Base-by-base conservation (phyloP, 306 rosid genomes). In the Aeschynomene evenia region DNA sequence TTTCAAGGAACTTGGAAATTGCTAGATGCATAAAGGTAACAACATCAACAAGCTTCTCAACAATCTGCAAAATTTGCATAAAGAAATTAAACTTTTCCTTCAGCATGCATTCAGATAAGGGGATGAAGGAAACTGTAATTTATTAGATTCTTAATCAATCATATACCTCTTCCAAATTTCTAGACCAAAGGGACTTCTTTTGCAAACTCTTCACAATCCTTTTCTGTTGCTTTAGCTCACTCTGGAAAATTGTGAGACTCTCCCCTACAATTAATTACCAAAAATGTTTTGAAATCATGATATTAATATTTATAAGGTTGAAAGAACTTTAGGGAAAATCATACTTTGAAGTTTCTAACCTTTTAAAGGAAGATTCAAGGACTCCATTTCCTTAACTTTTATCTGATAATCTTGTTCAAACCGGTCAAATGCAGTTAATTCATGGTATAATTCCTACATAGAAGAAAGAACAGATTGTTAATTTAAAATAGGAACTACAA, bases 171-270 rank as follows among this genome's bases (percentile, higher is more conserved):
- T 89, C 96, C 80, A 89, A 83, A 77, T 48, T 83, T 78, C 79
- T 85, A 31, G 89, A 86, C 97, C 99, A 95, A 26, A 92, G 91
- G 75, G 92, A 85, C 77, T 87, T 95, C 87, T 73, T 91, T 85
- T 89, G 84, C 89, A 91, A 80, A 85, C 81, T 82, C 82, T 75
- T 87, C 72, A 89, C 97, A 29, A 87, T 82, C 89, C 82, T 95
- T 80, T 81, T 87, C 75, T 95, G 95, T 55, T 91, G 85, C 75
- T 81, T 89, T 42, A 91, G 77, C 83, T 95, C 99, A 56, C 95
- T 85, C 59, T 83, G 91, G 56, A 91, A 86, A 45, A 83, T 73
- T 59, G 83, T 69, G 62, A 95, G 73, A 70, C 89, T 82, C 82
- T 95, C 99, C 71, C 95, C 99, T 91, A 71, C 85, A 83, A 81